Conservation (phyloP, 345 rosid species). For the Eutrema japonicum region DNA sequence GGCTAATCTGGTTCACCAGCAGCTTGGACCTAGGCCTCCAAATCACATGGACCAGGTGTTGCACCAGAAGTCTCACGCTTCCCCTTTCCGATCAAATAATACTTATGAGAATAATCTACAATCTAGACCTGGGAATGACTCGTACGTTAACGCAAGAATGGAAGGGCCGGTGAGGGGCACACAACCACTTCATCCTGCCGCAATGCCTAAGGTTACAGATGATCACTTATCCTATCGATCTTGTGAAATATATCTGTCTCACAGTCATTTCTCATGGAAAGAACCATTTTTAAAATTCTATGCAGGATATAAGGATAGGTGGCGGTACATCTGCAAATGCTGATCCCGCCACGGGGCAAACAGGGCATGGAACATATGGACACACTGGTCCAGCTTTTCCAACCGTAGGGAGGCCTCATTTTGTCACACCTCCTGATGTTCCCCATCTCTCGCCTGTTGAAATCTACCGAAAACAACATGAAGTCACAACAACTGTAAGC, state of each 20-base stretch:
- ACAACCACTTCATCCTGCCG: slow-evolving; percentile 63
- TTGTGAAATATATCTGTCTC: slow-evolving; percentile 14
- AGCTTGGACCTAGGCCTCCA: slow-evolving; percentile 59
- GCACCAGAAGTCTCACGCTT: slow-evolving; percentile 62
- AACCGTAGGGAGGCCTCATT: slow-evolving; percentile 56
- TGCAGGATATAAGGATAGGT: slow-evolving; percentile 63
- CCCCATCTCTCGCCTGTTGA: slow-evolving; percentile 66
- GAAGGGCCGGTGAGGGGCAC: slow-evolving; percentile 63
- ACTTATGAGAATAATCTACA: slow-evolving; percentile 61
- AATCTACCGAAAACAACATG: slow-evolving; percentile 77
- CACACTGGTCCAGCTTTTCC: slow-evolving; percentile 60
- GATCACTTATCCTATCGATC: slow-evolving; percentile 16
- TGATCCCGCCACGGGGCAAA: slow-evolving; percentile 53
- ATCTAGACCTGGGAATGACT: slow-evolving; percentile 65
- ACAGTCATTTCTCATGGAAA: slow-evolving; percentile 4
- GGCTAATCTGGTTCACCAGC: slow-evolving; percentile 59
- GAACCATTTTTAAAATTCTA: slow-evolving; percentile 3
- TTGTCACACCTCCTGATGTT: slow-evolving; percentile 52
- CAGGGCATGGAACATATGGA: slow-evolving; percentile 53
- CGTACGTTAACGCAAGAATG: slow-evolving; percentile 50
- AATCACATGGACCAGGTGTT: slow-evolving; percentile 59
- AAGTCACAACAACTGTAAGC: slow-evolving; percentile 85
- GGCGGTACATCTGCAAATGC: slow-evolving; percentile 51
- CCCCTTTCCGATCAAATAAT: slow-evolving; percentile 54
- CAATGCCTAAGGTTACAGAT: slow-evolving; percentile 56